Evolutionary conservation across 1,284 basidiomycete genomes (phyloP).

Genomic region (Xerocomus amazonicus): DNA sequence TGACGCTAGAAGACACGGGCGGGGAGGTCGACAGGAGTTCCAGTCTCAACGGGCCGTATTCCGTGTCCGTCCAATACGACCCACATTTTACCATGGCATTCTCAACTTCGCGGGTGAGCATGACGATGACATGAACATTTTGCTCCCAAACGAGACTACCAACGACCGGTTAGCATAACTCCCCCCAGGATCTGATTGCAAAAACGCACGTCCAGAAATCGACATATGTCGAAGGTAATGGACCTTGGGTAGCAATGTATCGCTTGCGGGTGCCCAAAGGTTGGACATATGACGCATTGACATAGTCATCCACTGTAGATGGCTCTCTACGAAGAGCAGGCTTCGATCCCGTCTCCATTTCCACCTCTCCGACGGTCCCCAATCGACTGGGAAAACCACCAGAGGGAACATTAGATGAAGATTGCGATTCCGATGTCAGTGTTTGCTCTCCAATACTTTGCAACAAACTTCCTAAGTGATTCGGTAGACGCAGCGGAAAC

Average conservation of each 20-base stretch:
- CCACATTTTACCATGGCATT: constrained; percentile 89
- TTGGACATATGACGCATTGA: constrained; percentile 91
- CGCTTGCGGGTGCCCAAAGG: constrained; percentile 74
- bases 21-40: constrained; percentile 62
- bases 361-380: neutral
- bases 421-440: constrained; percentile 1
- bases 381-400: neutral
- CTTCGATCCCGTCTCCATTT: neutral
- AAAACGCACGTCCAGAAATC: constrained; percentile 93
- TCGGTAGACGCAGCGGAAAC: constrained; percentile 22
- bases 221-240: constrained; percentile 82
- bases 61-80: constrained; percentile 78
- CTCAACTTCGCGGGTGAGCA: constrained; percentile 92
- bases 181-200: neutral
- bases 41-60: constrained; percentile 70
- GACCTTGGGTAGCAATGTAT: constrained; percentile 97
- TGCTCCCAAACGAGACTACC: constrained; percentile 76
- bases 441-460: constrained; percentile 21
- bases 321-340: constrained; percentile 7
- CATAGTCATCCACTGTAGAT: constrained; percentile 73
- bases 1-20: constrained; percentile 21
- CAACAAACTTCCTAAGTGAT: constrained; percentile 9
- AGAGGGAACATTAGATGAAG: constrained; percentile 1
- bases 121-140: constrained; percentile 76
- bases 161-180: constrained; percentile 8